These are phyloP conservation scores for Lactarius hatsudake DNA, from an alignment of 768 basidiomycete genomes.

Conservation along the genomic window DNA sequence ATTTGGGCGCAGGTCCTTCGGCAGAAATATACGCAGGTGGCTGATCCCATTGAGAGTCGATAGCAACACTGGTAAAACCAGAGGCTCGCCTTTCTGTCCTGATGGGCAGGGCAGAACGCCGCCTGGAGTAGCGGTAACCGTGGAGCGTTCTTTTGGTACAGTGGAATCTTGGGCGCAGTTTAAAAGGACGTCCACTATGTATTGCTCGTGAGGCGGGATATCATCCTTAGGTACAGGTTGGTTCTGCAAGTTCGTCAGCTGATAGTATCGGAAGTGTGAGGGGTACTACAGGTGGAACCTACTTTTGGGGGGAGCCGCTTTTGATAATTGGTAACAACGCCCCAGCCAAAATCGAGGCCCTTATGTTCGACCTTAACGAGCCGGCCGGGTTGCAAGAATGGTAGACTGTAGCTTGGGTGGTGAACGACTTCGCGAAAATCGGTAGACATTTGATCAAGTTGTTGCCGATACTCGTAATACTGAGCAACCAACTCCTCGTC, in stretches of 20 bases:
- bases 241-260: slow-evolving; percentile 42
- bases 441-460: slow-evolving; percentile 81
- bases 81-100: slow-evolving; percentile 72
- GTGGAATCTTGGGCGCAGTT: slow-evolving; percentile 66
- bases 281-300: slow-evolving; percentile 19
- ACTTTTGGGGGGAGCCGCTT: slow-evolving; percentile 86
- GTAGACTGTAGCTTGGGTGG: slow-evolving; percentile 91
- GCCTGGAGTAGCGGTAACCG: slow-evolving; percentile 54
- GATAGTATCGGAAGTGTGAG: neutral
- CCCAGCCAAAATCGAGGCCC: slow-evolving; percentile 94
- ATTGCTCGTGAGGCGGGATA: slow-evolving; percentile 81
- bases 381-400: slow-evolving; percentile 89
- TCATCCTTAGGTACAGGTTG: slow-evolving; percentile 69
- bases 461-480: slow-evolving; percentile 91
- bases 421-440: slow-evolving; percentile 93
- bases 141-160: slow-evolving; percentile 57
- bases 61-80: slow-evolving; percentile 85
- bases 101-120: slow-evolving; percentile 73
- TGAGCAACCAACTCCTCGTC: slow-evolving; percentile 82
- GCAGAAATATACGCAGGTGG: slow-evolving; percentile 81
- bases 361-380: slow-evolving; percentile 89
- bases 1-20: slow-evolving; percentile 83
- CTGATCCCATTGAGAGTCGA: slow-evolving; percentile 85
- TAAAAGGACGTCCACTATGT: slow-evolving; percentile 89
- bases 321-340: slow-evolving; percentile 87